phyloP scores from a whole-genome alignment of 371 early-diverging fungal species.

The Smittium culicis region DNA sequence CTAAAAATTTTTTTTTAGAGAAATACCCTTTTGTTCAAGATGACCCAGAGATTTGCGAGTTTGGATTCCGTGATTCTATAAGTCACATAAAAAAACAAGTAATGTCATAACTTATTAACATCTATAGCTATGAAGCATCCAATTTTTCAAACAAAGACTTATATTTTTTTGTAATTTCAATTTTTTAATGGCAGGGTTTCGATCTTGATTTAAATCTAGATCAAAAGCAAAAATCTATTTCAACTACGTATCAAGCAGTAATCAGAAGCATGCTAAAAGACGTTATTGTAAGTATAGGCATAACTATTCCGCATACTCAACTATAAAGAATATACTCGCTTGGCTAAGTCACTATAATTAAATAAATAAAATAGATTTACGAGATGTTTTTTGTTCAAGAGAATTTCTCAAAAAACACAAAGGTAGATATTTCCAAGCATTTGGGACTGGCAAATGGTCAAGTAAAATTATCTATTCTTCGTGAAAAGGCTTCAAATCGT shows the following conservation, averaged over 20 bases:
- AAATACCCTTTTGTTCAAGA: slow-evolving; percentile 8
- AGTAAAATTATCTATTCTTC: slow-evolving; percentile 21
- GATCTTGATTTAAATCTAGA: slow-evolving; percentile 17
- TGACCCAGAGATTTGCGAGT: slow-evolving; percentile 1
- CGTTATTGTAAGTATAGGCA: slow-evolving; percentile 19
- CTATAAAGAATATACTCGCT: neutral
- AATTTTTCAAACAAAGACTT: neutral
- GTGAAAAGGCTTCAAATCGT: slow-evolving; percentile 32
- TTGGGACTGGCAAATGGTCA: slow-evolving; percentile 20
- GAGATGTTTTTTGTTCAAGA: slow-evolving; percentile 55
- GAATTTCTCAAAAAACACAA: slow-evolving; percentile 46
- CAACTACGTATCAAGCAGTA: slow-evolving; percentile 22
- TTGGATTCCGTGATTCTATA: slow-evolving; percentile 5
- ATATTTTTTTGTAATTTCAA: neutral
- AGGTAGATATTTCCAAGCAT: slow-evolving; percentile 42
- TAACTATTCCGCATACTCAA: no score
- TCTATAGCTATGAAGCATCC: neutral
- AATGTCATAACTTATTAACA: neutral
- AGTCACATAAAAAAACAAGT: slow-evolving; percentile 8
- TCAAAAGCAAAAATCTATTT: slow-evolving; percentile 19
- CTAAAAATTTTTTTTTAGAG: neutral
- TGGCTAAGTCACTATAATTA: neutral
- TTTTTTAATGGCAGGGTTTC: slow-evolving; percentile 20
- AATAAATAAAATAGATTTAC: slow-evolving; percentile 30
- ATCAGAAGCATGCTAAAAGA: slow-evolving; percentile 22